Conservation (phyloP, 2,329 filamentous ascomycete genomes). For the Blastomyces gilchristii region DNA sequence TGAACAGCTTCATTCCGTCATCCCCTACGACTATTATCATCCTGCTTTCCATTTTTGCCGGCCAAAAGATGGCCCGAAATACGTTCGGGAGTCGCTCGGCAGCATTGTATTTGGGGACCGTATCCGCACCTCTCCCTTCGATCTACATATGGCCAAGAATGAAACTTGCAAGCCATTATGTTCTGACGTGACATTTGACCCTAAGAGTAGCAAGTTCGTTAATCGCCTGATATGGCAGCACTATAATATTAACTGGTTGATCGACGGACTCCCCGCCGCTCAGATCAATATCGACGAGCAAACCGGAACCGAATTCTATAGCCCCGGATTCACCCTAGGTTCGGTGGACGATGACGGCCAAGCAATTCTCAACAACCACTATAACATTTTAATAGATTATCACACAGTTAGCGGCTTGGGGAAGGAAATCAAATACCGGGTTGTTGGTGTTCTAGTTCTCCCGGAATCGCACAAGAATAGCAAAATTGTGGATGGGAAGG, state of each 20-base stretch:
- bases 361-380: slow-evolving; percentile 79
- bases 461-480: slow-evolving; percentile 60
- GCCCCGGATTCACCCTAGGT: slow-evolving; percentile 79
- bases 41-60: slow-evolving; percentile 78
- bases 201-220: slow-evolving; percentile 62
- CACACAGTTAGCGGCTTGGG: slow-evolving; percentile 58
- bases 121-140: slow-evolving; percentile 92
- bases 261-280: slow-evolving; percentile 86
- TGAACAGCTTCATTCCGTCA: slow-evolving; percentile 75
- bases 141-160: slow-evolving; percentile 76
- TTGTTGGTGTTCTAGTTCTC: slow-evolving; percentile 84
- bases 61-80: slow-evolving; percentile 63
- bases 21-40: slow-evolving; percentile 95
- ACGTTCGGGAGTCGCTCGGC: slow-evolving; percentile 79
- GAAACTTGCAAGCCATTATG: slow-evolving; percentile 81
- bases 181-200: slow-evolving; percentile 53
- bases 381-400: slow-evolving; percentile 87
- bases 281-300: slow-evolving; percentile 68
- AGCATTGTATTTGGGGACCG: slow-evolving; percentile 96
- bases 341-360: slow-evolving; percentile 43
- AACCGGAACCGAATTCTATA: slow-evolving; percentile 73
- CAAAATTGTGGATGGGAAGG: slow-evolving; percentile 41
- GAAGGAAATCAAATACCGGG: slow-evolving; percentile 60
- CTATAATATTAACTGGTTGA: slow-evolving; percentile 90
- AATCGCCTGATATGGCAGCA: slow-evolving; percentile 72